These are phyloP conservation scores for Adansonia digitata DNA, from an alignment of 345 rosid species.

Conservation along the genomic window DNA sequence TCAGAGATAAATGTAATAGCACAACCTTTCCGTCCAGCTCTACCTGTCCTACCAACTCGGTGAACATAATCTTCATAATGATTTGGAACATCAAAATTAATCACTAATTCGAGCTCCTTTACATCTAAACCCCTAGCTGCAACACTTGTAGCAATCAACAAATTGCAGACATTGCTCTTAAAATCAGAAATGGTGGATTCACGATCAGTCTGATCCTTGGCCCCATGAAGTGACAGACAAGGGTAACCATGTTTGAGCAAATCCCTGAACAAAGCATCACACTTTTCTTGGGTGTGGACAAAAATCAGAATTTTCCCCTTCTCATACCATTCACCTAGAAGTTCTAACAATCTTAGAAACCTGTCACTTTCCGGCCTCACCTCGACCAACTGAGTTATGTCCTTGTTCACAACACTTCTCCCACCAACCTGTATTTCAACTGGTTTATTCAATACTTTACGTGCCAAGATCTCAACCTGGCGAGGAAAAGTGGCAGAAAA, in stretches of 20 bases:
- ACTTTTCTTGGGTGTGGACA: slow-evolving; percentile 87
- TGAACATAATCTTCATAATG: slow-evolving; percentile 97
- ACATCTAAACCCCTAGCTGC: slow-evolving; percentile 98
- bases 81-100: slow-evolving; percentile 86
- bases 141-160: slow-evolving; percentile 85
- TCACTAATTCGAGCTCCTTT: slow-evolving; percentile 90
- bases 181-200: slow-evolving; percentile 91
- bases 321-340: slow-evolving; percentile 95
- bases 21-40: slow-evolving; percentile 95
- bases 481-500: slow-evolving; percentile 98
- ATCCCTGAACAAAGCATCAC: slow-evolving; percentile 79
- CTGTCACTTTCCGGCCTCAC: slow-evolving; percentile 87
- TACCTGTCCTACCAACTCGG: slow-evolving; percentile 96
- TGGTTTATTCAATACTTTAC: slow-evolving; percentile 77
- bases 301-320: slow-evolving; percentile 86
- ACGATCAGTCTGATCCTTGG: slow-evolving; percentile 92
- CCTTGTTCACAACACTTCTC: slow-evolving; percentile 96
- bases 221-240: slow-evolving; percentile 95
- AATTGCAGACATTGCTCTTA: slow-evolving; percentile 84
- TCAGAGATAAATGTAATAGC: slow-evolving; percentile 89
- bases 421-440: slow-evolving; percentile 94
- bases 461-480: slow-evolving; percentile 92
- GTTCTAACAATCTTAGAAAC: slow-evolving; percentile 76
- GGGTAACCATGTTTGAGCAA: slow-evolving; percentile 75
- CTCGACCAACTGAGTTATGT: slow-evolving; percentile 85